A percentile compares a stretch with the other conserved stretches of the same genome.
Evolutionary conservation across 2,329 filamentous ascomycete species (phyloP).

Genomic region (Cercospora nicotianae): DNA sequence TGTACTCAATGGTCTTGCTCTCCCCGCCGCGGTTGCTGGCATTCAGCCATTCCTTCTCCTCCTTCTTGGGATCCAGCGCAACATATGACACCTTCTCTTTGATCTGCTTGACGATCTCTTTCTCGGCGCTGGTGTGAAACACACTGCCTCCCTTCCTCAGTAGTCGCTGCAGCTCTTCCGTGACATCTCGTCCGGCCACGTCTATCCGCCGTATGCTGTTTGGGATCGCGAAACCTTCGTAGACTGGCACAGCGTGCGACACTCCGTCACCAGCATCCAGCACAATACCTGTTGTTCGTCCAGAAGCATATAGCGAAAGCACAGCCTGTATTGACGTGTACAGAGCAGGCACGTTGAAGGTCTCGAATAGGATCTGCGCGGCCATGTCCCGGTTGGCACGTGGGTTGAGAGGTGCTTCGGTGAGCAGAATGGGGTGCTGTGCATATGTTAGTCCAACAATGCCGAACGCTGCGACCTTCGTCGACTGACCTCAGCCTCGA

Average conservation of each 20-base stretch:
- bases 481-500: constrained; percentile 29
- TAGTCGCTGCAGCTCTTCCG: constrained; percentile 88
- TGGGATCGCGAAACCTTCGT: constrained; percentile 95
- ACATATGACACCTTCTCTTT: constrained; percentile 95
- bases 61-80: constrained; percentile 82
- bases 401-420: constrained; percentile 93
- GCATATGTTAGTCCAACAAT: constrained; percentile 19
- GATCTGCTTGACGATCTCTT: constrained; percentile 96
- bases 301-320: constrained; percentile 91
- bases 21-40: constrained; percentile 62
- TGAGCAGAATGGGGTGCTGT: constrained; percentile 90
- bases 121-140: constrained; percentile 97
- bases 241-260: constrained; percentile 94
- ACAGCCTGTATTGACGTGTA: constrained; percentile 98
- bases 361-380: constrained; percentile 97
- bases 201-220: constrained; percentile 95
- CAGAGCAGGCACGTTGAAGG: constrained; percentile 94
- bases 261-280: constrained; percentile 95
- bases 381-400: constrained; percentile 93
- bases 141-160: constrained; percentile 90
- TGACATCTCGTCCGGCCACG: constrained; percentile 92
- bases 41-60: constrained; percentile 91
- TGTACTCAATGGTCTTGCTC: constrained; percentile 80
- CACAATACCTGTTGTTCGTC: constrained; percentile 92
- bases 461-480: background rate